phyloP scores from a whole-genome alignment of 345 rosid species.

The Citrus glauca region DNA sequence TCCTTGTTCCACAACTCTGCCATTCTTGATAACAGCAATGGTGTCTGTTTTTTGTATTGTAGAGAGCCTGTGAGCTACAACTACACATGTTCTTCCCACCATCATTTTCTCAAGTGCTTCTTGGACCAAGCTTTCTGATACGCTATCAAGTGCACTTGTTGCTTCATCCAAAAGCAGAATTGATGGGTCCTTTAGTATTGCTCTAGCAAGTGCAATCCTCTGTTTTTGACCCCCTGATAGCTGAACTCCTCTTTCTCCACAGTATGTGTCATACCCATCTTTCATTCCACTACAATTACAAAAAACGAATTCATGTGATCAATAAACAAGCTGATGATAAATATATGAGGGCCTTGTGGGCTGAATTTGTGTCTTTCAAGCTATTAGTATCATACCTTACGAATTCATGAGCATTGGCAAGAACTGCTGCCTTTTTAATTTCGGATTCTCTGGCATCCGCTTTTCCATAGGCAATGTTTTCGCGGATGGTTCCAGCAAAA shows the following conservation, averaged over 20 bases:
- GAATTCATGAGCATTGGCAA: constrained; percentile 67
- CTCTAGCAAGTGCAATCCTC: constrained; percentile 66
- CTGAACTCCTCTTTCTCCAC: constrained; percentile 67
- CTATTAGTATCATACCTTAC: constrained; percentile 34
- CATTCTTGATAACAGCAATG: constrained; percentile 52
- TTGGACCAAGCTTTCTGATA: constrained; percentile 54
- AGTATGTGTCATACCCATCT: constrained; percentile 57
- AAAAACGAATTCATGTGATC: not conserved
- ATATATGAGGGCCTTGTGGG: not conserved
- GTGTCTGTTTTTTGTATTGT: constrained; percentile 53
- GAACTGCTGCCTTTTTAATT: constrained; percentile 47
- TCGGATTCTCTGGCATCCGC: constrained; percentile 47
- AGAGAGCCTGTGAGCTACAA: constrained; percentile 55
- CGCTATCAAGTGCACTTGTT: constrained; percentile 66
- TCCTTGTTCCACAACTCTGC: constrained; percentile 52
- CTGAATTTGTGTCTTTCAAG: not conserved
- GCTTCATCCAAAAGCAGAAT: constrained; percentile 74
- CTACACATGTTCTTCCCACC: constrained; percentile 48
- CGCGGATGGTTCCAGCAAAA: constrained; percentile 60
- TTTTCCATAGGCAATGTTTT: constrained; percentile 55
- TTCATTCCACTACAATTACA: constrained; percentile 52
- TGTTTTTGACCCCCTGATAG: constrained; percentile 80
- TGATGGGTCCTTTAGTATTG: constrained; percentile 59
- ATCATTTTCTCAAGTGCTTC: constrained; percentile 68
- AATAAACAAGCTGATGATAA: not conserved